These are phyloP conservation scores for Leccinum uliginosum DNA, from an alignment of 768 basidiomycete species.

Conservation along the genomic window DNA sequence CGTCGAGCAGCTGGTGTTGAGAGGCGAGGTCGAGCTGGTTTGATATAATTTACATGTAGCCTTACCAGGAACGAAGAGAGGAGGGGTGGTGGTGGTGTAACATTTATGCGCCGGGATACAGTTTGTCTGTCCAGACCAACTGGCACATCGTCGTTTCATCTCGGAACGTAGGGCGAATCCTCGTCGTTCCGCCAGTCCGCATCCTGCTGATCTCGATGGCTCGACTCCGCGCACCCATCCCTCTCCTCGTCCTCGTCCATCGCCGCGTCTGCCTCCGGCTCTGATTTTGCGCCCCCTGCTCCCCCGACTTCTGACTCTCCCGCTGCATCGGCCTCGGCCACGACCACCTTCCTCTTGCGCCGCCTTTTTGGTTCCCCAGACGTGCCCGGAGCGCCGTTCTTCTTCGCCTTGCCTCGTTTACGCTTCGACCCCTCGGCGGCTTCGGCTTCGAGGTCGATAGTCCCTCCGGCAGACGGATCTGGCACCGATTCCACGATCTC, in stretches of 20 bases:
- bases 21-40: conserved; percentile 75
- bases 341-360: conserved; percentile 43
- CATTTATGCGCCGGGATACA: conserved; percentile 7
- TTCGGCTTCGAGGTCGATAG: conserved; percentile 67
- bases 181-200: conserved; percentile 40
- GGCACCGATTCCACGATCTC: conserved; percentile 85
- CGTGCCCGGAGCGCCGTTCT: conserved; percentile 34
- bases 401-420: conserved; percentile 54
- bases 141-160: conserved; percentile 16
- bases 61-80: conserved; percentile 2
- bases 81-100: conserved; percentile 5
- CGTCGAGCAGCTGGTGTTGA: conserved; percentile 66
- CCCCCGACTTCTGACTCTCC: conserved; percentile 28
- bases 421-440: conserved; percentile 50
- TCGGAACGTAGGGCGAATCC: conserved; percentile 42
- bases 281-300: conserved; percentile 34
- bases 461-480: conserved; percentile 83
- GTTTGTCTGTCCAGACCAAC: background rate
- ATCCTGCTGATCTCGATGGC: conserved; percentile 41
- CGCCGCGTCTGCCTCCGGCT: conserved; percentile 33
- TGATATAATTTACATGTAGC: conserved; percentile 33
- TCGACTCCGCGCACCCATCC: conserved; percentile 35
- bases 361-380: conserved; percentile 42
- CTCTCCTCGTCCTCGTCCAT: conserved; percentile 43
- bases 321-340: conserved; percentile 30